phyloP scores from a whole-genome alignment of 352 stramenopile genomes.

The Halophytophthora polymorphica region DNA sequence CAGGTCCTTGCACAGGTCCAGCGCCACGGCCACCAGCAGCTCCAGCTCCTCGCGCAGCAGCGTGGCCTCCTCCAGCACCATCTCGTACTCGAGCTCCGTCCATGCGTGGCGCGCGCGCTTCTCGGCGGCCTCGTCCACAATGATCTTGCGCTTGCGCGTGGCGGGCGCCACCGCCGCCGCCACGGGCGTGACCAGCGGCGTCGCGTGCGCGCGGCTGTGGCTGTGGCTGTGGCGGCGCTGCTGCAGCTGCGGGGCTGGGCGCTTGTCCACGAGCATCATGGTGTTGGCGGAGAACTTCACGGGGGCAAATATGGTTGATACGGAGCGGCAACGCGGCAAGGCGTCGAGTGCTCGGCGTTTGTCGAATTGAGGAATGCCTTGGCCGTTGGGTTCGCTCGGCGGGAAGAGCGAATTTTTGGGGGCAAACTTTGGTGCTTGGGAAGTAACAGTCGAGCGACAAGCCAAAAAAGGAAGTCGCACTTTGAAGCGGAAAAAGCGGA shows the following conservation, averaged over 20 bases:
- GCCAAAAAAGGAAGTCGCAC: no score
- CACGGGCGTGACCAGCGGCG: conserved; percentile 10
- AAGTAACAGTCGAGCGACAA: no score
- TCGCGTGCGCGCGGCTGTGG: no score
- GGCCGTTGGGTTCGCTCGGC: no score
- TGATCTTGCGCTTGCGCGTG: conserved; percentile 51
- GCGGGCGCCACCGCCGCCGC: neutral
- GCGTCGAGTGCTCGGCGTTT: no score
- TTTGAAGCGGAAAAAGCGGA: no score
- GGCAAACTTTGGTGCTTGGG: no score
- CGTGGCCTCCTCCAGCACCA: conserved; percentile 66
- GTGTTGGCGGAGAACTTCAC: conserved; percentile 14
- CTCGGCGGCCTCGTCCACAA: conserved; percentile 29
- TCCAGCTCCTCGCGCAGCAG: conserved; percentile 69
- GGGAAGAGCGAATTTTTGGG: no score
- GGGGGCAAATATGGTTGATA: conserved; percentile 18
- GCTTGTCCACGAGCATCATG: conserved; percentile 43
- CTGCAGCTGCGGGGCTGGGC: conserved; percentile 6
- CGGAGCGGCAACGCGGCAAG: no score
- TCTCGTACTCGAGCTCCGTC: conserved; percentile 73
- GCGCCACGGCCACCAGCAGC: conserved; percentile 54
- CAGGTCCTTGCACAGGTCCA: conserved; percentile 58
- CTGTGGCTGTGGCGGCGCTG: neutral
- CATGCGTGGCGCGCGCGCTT: conserved; percentile 52
- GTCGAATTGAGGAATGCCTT: no score